Conservation (phyloP, 2,329 filamentous ascomycete genomes). For the Paecilomyces dactylethromorphus region DNA sequence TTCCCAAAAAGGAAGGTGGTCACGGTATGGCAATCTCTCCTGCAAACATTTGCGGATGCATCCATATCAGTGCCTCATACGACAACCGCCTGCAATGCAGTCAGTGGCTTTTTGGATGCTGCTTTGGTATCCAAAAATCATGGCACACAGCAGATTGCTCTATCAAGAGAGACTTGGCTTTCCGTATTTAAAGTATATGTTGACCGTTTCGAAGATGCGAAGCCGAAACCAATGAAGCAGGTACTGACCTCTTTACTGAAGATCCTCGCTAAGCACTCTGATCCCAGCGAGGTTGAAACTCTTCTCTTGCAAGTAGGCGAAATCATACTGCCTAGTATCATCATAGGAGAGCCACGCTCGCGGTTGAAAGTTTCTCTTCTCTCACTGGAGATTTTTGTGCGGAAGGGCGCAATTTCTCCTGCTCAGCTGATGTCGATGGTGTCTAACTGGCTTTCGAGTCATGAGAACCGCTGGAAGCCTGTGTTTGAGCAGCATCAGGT, state of each 20-base stretch:
- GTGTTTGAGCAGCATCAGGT: slow-evolving; percentile 23
- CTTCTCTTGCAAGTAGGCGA: slow-evolving; percentile 19
- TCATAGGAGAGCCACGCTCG: slow-evolving; percentile 33
- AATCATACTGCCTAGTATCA: slow-evolving; percentile 27
- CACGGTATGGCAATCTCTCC: slow-evolving; percentile 32
- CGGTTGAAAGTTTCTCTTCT: slow-evolving; percentile 30
- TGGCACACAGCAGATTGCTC: slow-evolving; percentile 24
- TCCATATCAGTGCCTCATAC: slow-evolving; percentile 34
- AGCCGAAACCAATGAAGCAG: slow-evolving; percentile 40
- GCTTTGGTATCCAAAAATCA: slow-evolving; percentile 23
- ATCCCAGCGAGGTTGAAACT: slow-evolving; percentile 11
- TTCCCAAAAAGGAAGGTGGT: slow-evolving; percentile 20
- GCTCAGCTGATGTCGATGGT: slow-evolving; percentile 23
- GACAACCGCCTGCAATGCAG: slow-evolving; percentile 37
- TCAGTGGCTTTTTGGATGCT: slow-evolving; percentile 38
- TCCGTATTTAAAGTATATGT: slow-evolving; percentile 34
- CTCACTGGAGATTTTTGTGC: slow-evolving; percentile 30
- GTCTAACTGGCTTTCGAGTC: slow-evolving; percentile 26
- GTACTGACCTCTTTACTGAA: slow-evolving; percentile 34
- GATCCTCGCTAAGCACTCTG: slow-evolving; percentile 23
- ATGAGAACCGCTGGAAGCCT: slow-evolving; percentile 23
- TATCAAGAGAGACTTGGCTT: slow-evolving; percentile 31
- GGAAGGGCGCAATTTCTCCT: slow-evolving; percentile 28
- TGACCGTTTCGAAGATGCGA: slow-evolving; percentile 35
- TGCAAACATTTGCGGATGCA: slow-evolving; percentile 34